Evolutionary conservation across 805 yeast species (phyloP).

Genomic region (Starmerella apis): DNA sequence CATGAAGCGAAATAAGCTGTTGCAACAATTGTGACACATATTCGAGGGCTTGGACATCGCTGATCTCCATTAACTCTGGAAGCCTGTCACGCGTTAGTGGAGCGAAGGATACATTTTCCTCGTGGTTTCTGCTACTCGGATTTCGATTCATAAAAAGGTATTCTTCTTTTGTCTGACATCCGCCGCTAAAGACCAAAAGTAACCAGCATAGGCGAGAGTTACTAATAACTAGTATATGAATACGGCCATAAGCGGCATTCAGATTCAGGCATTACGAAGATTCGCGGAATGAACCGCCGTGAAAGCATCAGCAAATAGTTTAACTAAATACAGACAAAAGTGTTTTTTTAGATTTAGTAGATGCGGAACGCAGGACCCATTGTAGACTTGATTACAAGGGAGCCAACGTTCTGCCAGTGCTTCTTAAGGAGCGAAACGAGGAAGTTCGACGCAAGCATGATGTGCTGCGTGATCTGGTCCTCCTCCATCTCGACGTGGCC

Average conservation of each 20-base stretch:
- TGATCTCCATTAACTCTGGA: slow-evolving; percentile 13
- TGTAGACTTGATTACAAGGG: slow-evolving; percentile 96
- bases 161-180: no score
- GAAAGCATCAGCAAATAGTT: neutral
- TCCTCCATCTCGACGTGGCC: slow-evolving; percentile 99
- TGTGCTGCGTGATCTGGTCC: slow-evolving; percentile 91
- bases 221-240: neutral
- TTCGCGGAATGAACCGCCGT: neutral
- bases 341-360: slow-evolving; percentile 48
- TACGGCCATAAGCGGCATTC: no score
- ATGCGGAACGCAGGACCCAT: slow-evolving; percentile 99
- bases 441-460: slow-evolving; percentile 98
- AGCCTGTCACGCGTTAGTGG: neutral
- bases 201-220: neutral
- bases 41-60: slow-evolving; percentile 25
- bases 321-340: neutral
- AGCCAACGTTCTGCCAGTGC: slow-evolving; percentile 99
- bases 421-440: slow-evolving; percentile 98
- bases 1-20: slow-evolving; percentile 22
- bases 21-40: slow-evolving; percentile 23
- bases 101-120: neutral
- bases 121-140: neutral
- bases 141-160: no score
- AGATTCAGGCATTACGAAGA: no score
- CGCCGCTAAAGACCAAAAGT: neutral